These are phyloP conservation scores for Alternaria longipes DNA, from an alignment of 2,329 filamentous ascomycete species.

Conservation along the genomic window DNA sequence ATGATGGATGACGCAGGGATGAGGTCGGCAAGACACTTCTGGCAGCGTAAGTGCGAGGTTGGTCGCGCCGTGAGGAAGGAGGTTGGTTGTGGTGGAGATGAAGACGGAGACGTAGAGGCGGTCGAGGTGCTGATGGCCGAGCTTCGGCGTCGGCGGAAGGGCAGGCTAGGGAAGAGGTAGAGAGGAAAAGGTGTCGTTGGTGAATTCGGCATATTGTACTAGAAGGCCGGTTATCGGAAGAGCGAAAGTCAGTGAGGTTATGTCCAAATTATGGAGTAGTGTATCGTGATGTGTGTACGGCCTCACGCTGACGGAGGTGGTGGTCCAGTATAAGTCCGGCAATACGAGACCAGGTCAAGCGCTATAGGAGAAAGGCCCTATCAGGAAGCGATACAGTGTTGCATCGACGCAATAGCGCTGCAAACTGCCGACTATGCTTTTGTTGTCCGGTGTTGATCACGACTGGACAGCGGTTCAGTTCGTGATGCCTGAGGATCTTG, in stretches of 20 bases:
- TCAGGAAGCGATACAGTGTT: neutral
- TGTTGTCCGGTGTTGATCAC: neutral
- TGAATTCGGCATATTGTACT: conserved; percentile 18
- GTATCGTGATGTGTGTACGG: neutral
- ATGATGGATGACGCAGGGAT: conserved; percentile 68
- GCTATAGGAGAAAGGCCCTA: neutral
- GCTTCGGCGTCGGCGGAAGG: conserved; percentile 55
- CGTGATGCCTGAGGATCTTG: neutral
- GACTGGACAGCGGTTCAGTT: neutral
- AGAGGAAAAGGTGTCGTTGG: conserved; percentile 54
- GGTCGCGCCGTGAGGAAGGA: conserved; percentile 44
- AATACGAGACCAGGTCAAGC: neutral
- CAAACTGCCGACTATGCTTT: neutral
- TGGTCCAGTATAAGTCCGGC: neutral
- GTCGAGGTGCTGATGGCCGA: conserved; percentile 48
- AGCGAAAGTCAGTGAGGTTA: neutral
- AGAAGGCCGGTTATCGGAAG: neutral
- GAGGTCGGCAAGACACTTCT: conserved; percentile 67
- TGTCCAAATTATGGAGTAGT: neutral
- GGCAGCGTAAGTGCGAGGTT: conserved; percentile 66
- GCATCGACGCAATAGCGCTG: neutral
- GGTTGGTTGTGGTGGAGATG: conserved; percentile 36
- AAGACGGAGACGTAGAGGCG: conserved; percentile 29
- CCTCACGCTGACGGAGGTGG: neutral
- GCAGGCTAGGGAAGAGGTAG: conserved; percentile 50